Base-by-base conservation (phyloP, 805 yeast species). In the Candida caryicola region DNA sequence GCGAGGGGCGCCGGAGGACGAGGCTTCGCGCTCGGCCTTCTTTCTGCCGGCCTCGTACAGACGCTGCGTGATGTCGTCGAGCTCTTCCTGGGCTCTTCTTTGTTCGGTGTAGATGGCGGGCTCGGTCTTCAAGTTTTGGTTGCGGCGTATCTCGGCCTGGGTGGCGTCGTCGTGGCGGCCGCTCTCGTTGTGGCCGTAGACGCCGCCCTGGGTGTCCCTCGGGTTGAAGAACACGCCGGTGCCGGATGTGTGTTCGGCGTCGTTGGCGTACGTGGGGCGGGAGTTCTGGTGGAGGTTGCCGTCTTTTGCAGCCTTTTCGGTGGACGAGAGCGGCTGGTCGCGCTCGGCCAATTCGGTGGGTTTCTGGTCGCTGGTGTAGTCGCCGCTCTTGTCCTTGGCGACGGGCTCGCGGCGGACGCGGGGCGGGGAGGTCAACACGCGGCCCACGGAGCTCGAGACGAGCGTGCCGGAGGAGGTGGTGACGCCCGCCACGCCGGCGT, bases 131-230 rank as follows among this genome's bases (percentile, higher is more conserved):
- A 55, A 51, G 26, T 55, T 32, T 23, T 45, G 39, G 25, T 44
- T 23, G 3, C 34, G 37, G 23, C 40, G 45, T 23, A 53, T 40
- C 23, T 48, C 37, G 7, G 57, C 60, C 21, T 44, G 45, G 5
- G 62, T 57, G 28, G 59, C 57, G 28, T 60, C 65, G n/a, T 50
- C 36, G 36, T 49, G 36, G 25, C 32, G 36, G 25, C 34, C 38
- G 17, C 31, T 29, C 29, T 44, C 28, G 25, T 10, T 10, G 25
- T 21, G 25, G 18, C 42, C 41, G 39, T 56, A 57, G 33, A 50
- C 40, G 15, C 66, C 64, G 17, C 65, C 66, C 43, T 63, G 68
- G 23, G 69, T 62, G 44, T 63, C 69, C 41, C 45, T 51, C 9
- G 70, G 69, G 34, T 62, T 60, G 40, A 50, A 64, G 41, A 54